These are phyloP conservation scores for Xerocomus brunneocitrinus DNA, from an alignment of 768 basidiomycete species.

Conservation along the genomic window DNA sequence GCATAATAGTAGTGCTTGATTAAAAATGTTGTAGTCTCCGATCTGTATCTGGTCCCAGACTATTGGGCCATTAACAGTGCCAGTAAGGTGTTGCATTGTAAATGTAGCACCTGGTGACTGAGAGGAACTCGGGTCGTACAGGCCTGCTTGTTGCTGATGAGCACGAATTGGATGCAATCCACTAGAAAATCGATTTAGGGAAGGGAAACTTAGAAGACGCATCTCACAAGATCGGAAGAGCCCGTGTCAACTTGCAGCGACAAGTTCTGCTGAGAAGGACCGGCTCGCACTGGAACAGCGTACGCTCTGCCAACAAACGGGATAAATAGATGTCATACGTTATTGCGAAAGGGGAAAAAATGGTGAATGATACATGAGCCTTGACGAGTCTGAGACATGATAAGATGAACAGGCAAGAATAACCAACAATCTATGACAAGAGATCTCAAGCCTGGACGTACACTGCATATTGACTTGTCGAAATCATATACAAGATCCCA, in stretches of 20 bases:
- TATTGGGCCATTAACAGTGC: slow-evolving; percentile 55
- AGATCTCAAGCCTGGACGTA: slow-evolving; percentile 24
- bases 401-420: background rate
- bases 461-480: slow-evolving; percentile 53
- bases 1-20: slow-evolving; percentile 51
- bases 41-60: slow-evolving; percentile 63
- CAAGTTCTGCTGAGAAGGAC: slow-evolving; percentile 44
- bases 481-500: slow-evolving; percentile 58
- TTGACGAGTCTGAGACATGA: background rate
- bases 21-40: slow-evolving; percentile 58
- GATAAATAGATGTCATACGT: background rate
- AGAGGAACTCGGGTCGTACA: slow-evolving; percentile 55
- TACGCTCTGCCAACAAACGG: slow-evolving; percentile 47
- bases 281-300: slow-evolving; percentile 55
- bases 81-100: slow-evolving; percentile 54
- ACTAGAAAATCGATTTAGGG: slow-evolving; percentile 37
- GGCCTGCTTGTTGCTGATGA: slow-evolving; percentile 40
- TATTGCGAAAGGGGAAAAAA: background rate
- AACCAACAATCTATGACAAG: background rate
- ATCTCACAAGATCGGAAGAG: slow-evolving; percentile 70
- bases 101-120: slow-evolving; percentile 42
- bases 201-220: background rate
- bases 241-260: slow-evolving; percentile 77
- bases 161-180: slow-evolving; percentile 70
- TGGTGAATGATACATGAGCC: background rate